Evolutionary conservation across 2,329 filamentous ascomycete genomes (phyloP), one percentile per base, ranked within the genome.

Genomic region (Fusarium agapanthi): DNA sequence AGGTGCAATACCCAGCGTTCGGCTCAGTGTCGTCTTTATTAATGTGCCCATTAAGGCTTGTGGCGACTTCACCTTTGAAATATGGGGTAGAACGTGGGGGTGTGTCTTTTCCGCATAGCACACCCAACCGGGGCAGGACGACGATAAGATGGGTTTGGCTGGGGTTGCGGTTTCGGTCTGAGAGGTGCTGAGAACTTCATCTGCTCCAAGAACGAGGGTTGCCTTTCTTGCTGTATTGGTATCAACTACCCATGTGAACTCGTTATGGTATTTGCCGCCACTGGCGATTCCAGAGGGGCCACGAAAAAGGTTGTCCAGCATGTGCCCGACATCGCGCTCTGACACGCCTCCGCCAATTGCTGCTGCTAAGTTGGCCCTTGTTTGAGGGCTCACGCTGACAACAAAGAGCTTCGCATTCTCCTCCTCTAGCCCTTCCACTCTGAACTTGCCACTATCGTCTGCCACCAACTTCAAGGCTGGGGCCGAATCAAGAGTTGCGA

Each of bases 21-120:
- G 90, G 81, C 92, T 94, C 40, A 99, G 84, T 1, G 93, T 89
- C 2, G 94, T 95, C 83, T 99, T 99, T 61, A 99, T 81, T 45
- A 98, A 87, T 0, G 95, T 98, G 18, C 96, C 96, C 72, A 93
- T 92, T 58, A 99, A 84, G 32, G 96, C 95, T 82, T 99, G 96
- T 20, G 96, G 95, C 10, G 95, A 98, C 81, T 98, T 99, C 71
- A 98, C 87, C 55, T 90, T 90, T 65, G 95, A 98, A 60, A 99
- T 87, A 81, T 99, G 95, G 34, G 95, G 94, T 55, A 99, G 87
- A 61, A 98, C 91, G 78, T 98, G 92, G 4, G 96, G 95, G 79
- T 99, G 96, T 61, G 95, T 98, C 84, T 99, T 98, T 81, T 99
- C 96, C 32, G 95, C 95, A 79, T 99, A 99, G 83, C 96, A 99